phyloP scores from a whole-genome alignment of 805 yeast genomes.

The Spathaspora passalidarum region DNA sequence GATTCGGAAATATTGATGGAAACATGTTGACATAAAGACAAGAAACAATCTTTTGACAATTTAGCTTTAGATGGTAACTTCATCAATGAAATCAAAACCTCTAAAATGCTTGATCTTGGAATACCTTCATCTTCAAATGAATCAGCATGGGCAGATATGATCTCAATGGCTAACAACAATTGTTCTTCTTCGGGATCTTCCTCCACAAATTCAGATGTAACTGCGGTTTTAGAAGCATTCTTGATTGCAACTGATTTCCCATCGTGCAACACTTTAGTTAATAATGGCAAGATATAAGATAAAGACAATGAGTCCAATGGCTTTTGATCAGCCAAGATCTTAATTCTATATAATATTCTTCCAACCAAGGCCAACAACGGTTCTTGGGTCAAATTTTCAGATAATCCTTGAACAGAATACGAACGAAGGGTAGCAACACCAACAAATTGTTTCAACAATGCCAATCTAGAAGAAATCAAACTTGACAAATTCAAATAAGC shows the following conservation, averaged over 20 bases:
- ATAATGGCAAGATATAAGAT: slow-evolving; percentile 71
- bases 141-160: slow-evolving; percentile 66
- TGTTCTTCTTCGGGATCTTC: slow-evolving; percentile 91
- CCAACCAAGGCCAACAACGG: slow-evolving; percentile 53
- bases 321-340: slow-evolving; percentile 68
- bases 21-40: slow-evolving; percentile 72
- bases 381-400: slow-evolving; percentile 47
- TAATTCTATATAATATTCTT: slow-evolving; percentile 70
- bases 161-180: slow-evolving; percentile 69
- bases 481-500: slow-evolving; percentile 56
- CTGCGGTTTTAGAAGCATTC: slow-evolving; percentile 47
- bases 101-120: slow-evolving; percentile 66
- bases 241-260: slow-evolving; percentile 58
- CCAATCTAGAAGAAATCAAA: slow-evolving; percentile 51
- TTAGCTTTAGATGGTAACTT: slow-evolving; percentile 76
- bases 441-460: slow-evolving; percentile 46
- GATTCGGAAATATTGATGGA: slow-evolving; percentile 53
- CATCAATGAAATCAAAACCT: slow-evolving; percentile 63
- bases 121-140: slow-evolving; percentile 62
- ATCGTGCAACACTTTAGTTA: slow-evolving; percentile 62
- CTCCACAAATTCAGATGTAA: slow-evolving; percentile 68
- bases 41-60: slow-evolving; percentile 77
- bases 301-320: slow-evolving; percentile 68
- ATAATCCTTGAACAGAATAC: slow-evolving; percentile 43
- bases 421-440: slow-evolving; percentile 73